A percentile compares a stretch with the other conserved stretches of the same genome.
These are phyloP conservation scores for Filosporella fistucella DNA, from an alignment of 495 filamentous ascomycete genomes.

Conservation along the genomic window DNA sequence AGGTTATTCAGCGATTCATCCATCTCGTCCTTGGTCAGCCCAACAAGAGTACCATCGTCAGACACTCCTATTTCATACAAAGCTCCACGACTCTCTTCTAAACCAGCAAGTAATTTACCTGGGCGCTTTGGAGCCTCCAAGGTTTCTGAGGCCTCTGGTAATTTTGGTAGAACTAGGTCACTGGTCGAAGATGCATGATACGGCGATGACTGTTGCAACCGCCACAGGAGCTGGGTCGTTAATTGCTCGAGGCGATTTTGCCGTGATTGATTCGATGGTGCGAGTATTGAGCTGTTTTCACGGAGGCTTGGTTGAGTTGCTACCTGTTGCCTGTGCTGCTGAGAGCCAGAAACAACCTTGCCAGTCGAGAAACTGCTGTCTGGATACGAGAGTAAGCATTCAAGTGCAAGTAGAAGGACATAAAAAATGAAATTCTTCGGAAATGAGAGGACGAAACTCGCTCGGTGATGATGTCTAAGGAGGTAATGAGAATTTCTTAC, in stretches of 20 bases:
- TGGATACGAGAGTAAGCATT: background rate
- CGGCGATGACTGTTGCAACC: slow-evolving; percentile 89
- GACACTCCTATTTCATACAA: slow-evolving; percentile 95
- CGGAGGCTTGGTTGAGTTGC: slow-evolving; percentile 14
- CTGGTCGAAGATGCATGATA: slow-evolving; percentile 74
- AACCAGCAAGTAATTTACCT: slow-evolving; percentile 64
- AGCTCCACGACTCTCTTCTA: slow-evolving; percentile 90
- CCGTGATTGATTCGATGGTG: slow-evolving; percentile 54
- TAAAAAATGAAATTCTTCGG: too few species aligned
- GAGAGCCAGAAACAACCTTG: slow-evolving; percentile 52
- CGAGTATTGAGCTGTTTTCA: slow-evolving; percentile 23
- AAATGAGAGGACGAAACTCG: too few species aligned
- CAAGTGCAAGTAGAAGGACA: too few species aligned
- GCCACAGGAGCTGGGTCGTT: slow-evolving; percentile 93
- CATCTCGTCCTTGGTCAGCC: slow-evolving; percentile 85
- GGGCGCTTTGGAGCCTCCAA: slow-evolving; percentile 52
- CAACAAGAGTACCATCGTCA: slow-evolving; percentile 89
- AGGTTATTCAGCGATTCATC: slow-evolving; percentile 83
- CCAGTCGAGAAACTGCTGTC: slow-evolving; percentile 59
- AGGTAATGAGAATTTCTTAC: too few species aligned
- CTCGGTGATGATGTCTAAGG: too few species aligned
- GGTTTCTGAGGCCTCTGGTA: slow-evolving; percentile 58
- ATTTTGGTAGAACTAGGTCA: slow-evolving; percentile 64
- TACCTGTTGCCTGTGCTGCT: slow-evolving; percentile 42
- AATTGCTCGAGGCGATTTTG: slow-evolving; percentile 84